Evolutionary conservation across 345 rosid species (phyloP).

Genomic region (Eucalyptus regnans): DNA sequence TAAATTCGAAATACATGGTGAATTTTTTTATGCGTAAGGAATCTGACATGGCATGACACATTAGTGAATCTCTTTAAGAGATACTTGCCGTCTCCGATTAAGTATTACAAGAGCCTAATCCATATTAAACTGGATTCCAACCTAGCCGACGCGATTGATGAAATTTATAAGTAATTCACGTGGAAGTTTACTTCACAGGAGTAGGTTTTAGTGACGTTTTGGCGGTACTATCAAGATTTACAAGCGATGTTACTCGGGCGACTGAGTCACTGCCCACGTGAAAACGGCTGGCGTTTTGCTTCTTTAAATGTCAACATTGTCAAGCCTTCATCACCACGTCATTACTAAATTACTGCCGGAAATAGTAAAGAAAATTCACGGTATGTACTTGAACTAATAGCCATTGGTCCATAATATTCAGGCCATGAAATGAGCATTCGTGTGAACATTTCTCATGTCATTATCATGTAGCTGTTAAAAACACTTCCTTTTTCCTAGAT

Average conservation of each 20-base stretch:
- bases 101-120: not conserved
- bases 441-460: not conserved
- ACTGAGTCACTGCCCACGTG: not conserved
- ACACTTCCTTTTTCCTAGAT: rapidly evolving
- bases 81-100: not conserved
- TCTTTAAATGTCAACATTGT: not conserved
- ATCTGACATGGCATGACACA: not conserved
- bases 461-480: not conserved
- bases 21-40: not conserved
- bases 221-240: not conserved
- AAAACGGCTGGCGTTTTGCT: not conserved
- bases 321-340: not conserved
- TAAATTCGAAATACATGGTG: not conserved
- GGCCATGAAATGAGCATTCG: not conserved
- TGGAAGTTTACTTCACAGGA: not conserved
- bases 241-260: not conserved
- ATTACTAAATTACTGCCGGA: not conserved
- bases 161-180: not conserved
- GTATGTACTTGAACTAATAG: too few species aligned
- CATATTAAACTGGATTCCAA: not conserved
- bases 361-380: not conserved
- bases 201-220: not conserved
- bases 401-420: too few species aligned
- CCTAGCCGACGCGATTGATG: not conserved
- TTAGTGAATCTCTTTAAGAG: not conserved